A percentile compares a stretch with the other conserved stretches of the same genome.
Evolutionary conservation across 257 asterid species (phyloP).

Genomic region (Galeopsis tetrahit): DNA sequence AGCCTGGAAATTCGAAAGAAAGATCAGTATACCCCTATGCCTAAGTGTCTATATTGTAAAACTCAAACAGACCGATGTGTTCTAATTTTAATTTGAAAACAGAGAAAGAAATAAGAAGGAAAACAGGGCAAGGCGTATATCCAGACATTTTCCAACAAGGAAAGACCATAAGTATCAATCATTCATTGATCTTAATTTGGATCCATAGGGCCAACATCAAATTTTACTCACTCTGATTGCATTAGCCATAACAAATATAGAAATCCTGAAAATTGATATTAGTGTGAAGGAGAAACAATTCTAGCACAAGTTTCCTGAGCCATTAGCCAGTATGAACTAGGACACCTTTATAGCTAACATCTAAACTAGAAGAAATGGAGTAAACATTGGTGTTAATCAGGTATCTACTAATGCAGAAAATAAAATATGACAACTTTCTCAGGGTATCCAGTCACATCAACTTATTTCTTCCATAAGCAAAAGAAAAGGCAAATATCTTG

Average conservation of each 20-base stretch:
- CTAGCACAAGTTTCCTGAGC: conserved; percentile 11
- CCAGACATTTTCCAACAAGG: not conserved
- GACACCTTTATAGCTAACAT: not conserved
- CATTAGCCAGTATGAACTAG: not conserved
- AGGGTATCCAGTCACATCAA: not conserved
- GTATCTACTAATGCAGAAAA: not conserved
- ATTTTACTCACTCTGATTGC: not conserved
- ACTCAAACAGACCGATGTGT: conserved; percentile 1
- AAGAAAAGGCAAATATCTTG: not conserved
- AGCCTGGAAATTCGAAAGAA: conserved; percentile 1
- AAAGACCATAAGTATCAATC: not conserved
- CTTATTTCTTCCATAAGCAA: not conserved
- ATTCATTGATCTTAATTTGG: not conserved
- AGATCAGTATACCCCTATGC: conserved; percentile 14
- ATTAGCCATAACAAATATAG: not conserved
- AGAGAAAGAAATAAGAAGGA: not conserved
- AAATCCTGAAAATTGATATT: not conserved
- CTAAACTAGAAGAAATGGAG: not conserved
- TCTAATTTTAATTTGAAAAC: not conserved
- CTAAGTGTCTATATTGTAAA: not conserved
- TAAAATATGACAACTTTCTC: not conserved
- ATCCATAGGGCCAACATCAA: not conserved
- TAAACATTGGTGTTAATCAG: not conserved
- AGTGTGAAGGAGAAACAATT: not conserved
- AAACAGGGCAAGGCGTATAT: not conserved